A percentile compares a stretch with the other conserved stretches of the same genome.
phyloP scores from a whole-genome alignment of 805 yeast species.

The Teunomyces pallodes region DNA sequence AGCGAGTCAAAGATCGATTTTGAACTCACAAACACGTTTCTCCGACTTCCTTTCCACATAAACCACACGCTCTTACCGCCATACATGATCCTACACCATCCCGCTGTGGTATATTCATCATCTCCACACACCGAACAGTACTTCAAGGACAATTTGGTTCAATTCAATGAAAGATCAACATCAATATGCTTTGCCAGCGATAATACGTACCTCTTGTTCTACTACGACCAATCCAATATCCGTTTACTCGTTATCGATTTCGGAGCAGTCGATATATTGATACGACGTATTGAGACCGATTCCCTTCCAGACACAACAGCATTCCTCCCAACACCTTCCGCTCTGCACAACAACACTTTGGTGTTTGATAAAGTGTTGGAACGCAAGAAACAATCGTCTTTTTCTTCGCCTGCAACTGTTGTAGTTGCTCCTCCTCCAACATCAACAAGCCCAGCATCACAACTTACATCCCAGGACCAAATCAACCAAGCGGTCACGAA shows the following conservation, averaged over 20 bases:
- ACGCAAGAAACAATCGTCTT: slow-evolving; percentile 15
- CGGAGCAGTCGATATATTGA: slow-evolving; percentile 2
- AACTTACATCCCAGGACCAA: slow-evolving; percentile 22
- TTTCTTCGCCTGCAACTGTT: slow-evolving; percentile 1
- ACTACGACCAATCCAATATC: slow-evolving; percentile 15
- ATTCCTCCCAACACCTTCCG: not conserved
- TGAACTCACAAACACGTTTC: not conserved
- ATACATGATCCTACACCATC: slow-evolving; percentile 17
- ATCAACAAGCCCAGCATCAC: not conserved
- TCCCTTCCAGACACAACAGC: not conserved
- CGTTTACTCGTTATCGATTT: slow-evolving; percentile 20
- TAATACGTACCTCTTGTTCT: slow-evolving; percentile 22
- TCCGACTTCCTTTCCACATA: slow-evolving; percentile 12
- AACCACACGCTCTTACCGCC: slow-evolving; percentile 22
- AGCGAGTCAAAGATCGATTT: not conserved
- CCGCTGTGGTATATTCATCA: slow-evolving; percentile 22
- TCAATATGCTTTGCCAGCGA: slow-evolving; percentile 9
- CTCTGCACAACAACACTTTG: slow-evolving; percentile 11
- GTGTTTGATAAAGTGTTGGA: slow-evolving; percentile 37
- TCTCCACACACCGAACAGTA: slow-evolving; percentile 15
- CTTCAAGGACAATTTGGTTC: slow-evolving; percentile 17
- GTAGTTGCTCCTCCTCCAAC: slow-evolving; percentile 14
- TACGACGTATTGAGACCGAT: not conserved
- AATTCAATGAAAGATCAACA: not conserved
- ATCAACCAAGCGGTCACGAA: slow-evolving; percentile 31